phyloP scores from a whole-genome alignment of 140 eudicot species.

The Bidens hawaiensis region DNA sequence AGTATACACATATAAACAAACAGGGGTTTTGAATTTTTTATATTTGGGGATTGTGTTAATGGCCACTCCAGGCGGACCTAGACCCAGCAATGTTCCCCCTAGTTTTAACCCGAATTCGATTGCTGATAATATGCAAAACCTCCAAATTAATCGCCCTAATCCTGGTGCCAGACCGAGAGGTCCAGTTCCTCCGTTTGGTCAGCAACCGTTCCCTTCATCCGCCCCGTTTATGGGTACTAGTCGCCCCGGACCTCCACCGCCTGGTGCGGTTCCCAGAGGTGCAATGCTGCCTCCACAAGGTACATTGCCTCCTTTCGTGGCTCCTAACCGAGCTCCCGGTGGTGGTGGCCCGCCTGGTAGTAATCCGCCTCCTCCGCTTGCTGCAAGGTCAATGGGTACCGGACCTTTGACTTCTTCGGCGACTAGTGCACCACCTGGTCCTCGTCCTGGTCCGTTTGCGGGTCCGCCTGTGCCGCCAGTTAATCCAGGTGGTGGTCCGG shows the following conservation, averaged over 20 bases:
- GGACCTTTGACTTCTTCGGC: slow-evolving; percentile 30
- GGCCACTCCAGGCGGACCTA: no score
- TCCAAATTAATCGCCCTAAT: slow-evolving; percentile 60
- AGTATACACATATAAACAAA: not conserved
- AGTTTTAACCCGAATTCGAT: slow-evolving; percentile 61
- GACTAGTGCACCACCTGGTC: slow-evolving; percentile 20
- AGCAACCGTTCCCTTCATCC: slow-evolving; percentile 45
- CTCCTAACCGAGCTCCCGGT: slow-evolving; percentile 46
- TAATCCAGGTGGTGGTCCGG: slow-evolving; percentile 30
- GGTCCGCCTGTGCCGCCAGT: slow-evolving; percentile 35
- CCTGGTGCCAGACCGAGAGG: slow-evolving; percentile 46
- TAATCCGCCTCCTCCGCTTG: slow-evolving; percentile 33
- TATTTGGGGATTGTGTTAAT: slow-evolving; percentile 29
- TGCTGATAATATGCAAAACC: slow-evolving; percentile 63
- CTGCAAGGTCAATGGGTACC: slow-evolving; percentile 39
- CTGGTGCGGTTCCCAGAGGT: slow-evolving; percentile 66
- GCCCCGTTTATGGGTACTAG: slow-evolving; percentile 33
- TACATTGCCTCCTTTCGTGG: slow-evolving; percentile 50
- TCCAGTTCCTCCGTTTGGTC: slow-evolving; percentile 63
- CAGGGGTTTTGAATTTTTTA: slow-evolving; percentile 17
- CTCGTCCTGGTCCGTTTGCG: slow-evolving; percentile 51
- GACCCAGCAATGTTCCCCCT: slow-evolving; percentile 54
- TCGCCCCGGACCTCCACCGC: slow-evolving; percentile 85
- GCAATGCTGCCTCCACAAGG: slow-evolving; percentile 48
- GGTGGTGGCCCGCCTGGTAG: slow-evolving; percentile 56